phyloP scores from a whole-genome alignment of 1,284 basidiomycete species.

The Microstroma glucosiphilum region DNA sequence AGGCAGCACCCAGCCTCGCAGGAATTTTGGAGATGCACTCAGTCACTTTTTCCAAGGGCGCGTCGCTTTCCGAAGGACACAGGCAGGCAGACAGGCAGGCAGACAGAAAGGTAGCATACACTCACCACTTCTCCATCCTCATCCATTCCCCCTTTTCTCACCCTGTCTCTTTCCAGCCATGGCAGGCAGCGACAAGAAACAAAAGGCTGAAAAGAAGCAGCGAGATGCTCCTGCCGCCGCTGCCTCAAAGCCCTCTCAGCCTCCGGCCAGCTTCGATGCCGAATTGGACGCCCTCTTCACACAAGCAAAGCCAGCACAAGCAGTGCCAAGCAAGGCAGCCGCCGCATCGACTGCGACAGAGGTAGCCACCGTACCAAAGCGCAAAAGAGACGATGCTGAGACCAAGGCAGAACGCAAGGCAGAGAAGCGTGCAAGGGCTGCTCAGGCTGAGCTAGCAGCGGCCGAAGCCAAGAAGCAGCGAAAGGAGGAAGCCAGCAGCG shows the following conservation, averaged over 20 bases:
- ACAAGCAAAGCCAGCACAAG: neutral
- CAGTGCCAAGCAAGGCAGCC: neutral
- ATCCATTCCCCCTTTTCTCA: too few relatives aligned
- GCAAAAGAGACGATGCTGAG: slow-evolving; percentile 4
- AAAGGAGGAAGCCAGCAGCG: slow-evolving; percentile 13
- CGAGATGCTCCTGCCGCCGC: too few relatives aligned
- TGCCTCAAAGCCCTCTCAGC: neutral
- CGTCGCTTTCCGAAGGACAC: too few relatives aligned
- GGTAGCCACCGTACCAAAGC: neutral
- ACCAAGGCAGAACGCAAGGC: slow-evolving; percentile 17
- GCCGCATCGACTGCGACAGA: too few relatives aligned
- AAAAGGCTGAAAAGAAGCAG: neutral
- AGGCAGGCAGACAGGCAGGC: too few relatives aligned
- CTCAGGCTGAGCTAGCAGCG: slow-evolving; percentile 21
- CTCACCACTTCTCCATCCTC: neutral
- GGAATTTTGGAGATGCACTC: too few relatives aligned
- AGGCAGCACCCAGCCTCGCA: too few relatives aligned
- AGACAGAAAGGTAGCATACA: too few relatives aligned
- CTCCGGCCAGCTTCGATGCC: slow-evolving; percentile 24
- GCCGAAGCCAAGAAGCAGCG: slow-evolving; percentile 10
- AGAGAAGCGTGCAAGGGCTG: slow-evolving; percentile 16
- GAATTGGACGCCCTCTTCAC: slow-evolving; percentile 46
- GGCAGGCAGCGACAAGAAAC: neutral
- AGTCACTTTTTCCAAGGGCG: too few relatives aligned
- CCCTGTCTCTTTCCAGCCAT: too few relatives aligned